Evolutionary conservation across 2,329 filamentous ascomycete species (phyloP).

Genomic region (Aspergillus awamori): DNA sequence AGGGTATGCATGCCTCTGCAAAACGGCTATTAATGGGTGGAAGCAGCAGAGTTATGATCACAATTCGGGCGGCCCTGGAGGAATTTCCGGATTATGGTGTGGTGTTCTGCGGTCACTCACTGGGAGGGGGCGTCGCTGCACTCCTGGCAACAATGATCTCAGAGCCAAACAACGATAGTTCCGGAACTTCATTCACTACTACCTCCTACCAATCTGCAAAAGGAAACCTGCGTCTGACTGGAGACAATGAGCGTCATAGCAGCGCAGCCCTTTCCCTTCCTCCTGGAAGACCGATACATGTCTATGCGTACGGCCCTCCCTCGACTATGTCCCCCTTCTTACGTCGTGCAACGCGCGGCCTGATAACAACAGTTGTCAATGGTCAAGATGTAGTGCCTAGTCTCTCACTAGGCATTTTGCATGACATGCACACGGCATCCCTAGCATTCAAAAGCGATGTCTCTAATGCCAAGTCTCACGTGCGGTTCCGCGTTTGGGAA

Average conservation of each 20-base stretch:
- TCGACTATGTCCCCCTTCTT: slow-evolving; percentile 72
- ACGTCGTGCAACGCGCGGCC: slow-evolving; percentile 68
- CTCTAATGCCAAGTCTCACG: slow-evolving; percentile 66
- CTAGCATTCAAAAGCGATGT: slow-evolving; percentile 74
- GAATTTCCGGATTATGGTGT: slow-evolving; percentile 71
- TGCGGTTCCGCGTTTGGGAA: slow-evolving; percentile 68
- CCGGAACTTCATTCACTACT: slow-evolving; percentile 65
- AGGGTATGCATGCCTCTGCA: slow-evolving; percentile 73
- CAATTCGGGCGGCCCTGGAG: slow-evolving; percentile 65
- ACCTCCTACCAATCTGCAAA: slow-evolving; percentile 46
- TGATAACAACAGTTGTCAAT: slow-evolving; percentile 75
- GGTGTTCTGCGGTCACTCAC: slow-evolving; percentile 69
- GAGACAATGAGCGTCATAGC: slow-evolving; percentile 23
- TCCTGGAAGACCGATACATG: slow-evolving; percentile 70
- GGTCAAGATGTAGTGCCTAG: slow-evolving; percentile 74
- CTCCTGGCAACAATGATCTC: slow-evolving; percentile 72
- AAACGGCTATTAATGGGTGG: slow-evolving; percentile 67
- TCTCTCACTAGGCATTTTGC: slow-evolving; percentile 71
- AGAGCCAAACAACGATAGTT: slow-evolving; percentile 56
- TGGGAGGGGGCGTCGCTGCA: slow-evolving; percentile 70
- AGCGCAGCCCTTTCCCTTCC: slow-evolving; percentile 57
- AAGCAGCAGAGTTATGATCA: slow-evolving; percentile 67
- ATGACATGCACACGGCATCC: slow-evolving; percentile 73
- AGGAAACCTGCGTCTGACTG: slow-evolving; percentile 44
- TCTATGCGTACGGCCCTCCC: slow-evolving; percentile 77